Percentiles rank a stretch among this genome's conserved stretches.
phyloP scores from a whole-genome alignment of 164 flowering plant genomes.

The Annona cherimola region DNA sequence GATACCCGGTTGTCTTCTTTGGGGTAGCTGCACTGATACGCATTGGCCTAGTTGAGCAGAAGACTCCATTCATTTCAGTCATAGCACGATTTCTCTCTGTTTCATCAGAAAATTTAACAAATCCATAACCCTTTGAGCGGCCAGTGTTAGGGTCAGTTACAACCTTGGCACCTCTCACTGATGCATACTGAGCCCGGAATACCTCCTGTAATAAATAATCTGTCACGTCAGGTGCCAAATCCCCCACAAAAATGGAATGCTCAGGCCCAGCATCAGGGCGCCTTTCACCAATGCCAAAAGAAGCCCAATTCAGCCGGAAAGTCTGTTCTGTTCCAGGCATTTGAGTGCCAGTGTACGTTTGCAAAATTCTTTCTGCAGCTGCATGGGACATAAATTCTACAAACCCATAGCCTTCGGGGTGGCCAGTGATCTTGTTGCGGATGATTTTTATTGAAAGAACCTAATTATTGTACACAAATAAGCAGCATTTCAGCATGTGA shows the following conservation, averaged over 20 bases:
- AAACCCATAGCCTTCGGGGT: slow-evolving; percentile 98
- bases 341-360: slow-evolving; percentile 73
- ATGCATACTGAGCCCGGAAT: slow-evolving; percentile 71
- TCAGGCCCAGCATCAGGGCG: slow-evolving; percentile 88
- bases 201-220: slow-evolving; percentile 95
- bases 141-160: slow-evolving; percentile 94
- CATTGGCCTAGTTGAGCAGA: slow-evolving; percentile 93
- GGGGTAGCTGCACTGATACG: slow-evolving; percentile 98
- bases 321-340: slow-evolving; percentile 93
- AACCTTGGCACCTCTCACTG: slow-evolving; percentile 98
- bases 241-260: slow-evolving; percentile 98
- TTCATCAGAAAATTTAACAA: slow-evolving; percentile 96
- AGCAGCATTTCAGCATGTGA: not conserved
- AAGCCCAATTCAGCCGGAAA: slow-evolving; percentile 95
- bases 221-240: slow-evolving; percentile 95
- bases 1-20: slow-evolving; percentile 62
- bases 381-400: slow-evolving; percentile 85
- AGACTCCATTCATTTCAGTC: slow-evolving; percentile 94
- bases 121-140: slow-evolving; percentile 92
- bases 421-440: slow-evolving; percentile 87
- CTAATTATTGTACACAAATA: slow-evolving; percentile 20
- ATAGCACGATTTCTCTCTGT: slow-evolving; percentile 87
- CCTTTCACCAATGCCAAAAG: slow-evolving; percentile 88
- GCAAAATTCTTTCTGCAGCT: slow-evolving; percentile 82
- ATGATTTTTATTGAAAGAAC: slow-evolving; percentile 83